These are phyloP conservation scores for Sclerotinia borealis DNA, from an alignment of 2,329 filamentous ascomycete genomes.

Conservation along the genomic window DNA sequence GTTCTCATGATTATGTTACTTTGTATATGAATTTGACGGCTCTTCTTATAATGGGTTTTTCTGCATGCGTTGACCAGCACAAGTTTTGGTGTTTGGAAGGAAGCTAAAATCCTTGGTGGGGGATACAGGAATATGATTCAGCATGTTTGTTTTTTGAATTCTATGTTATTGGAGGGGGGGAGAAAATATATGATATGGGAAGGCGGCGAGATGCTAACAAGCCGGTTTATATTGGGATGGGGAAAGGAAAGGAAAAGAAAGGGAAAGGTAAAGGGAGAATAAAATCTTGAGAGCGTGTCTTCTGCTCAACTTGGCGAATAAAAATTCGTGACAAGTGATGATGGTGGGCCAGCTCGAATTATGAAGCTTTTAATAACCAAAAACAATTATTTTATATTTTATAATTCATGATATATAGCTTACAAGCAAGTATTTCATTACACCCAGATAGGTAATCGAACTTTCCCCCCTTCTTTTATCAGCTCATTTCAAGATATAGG, in stretches of 20 bases:
- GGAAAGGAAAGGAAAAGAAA: not conserved
- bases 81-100: conserved; percentile 8
- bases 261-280: not conserved
- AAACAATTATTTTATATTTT: not conserved
- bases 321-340: not conserved
- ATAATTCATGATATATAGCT: not conserved
- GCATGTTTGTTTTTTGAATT: conserved; percentile 3
- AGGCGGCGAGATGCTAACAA: not conserved
- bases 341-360: not conserved
- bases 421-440: too few relatives aligned
- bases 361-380: not conserved
- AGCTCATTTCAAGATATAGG: not conserved
- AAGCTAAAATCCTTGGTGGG: conserved; percentile 2
- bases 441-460: not conserved
- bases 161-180: not conserved
- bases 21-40: conserved; percentile 16
- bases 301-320: not conserved
- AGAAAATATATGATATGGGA: not conserved
- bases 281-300: not conserved
- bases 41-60: conserved; percentile 13
- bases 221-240: not conserved
- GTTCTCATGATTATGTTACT: conserved; percentile 53
- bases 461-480: too few relatives aligned
- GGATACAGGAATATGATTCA: not conserved
- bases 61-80: conserved; percentile 5